Evolutionary conservation across 2,329 filamentous ascomycete species (phyloP).

Genomic region (Aspergillus aculeatus): DNA sequence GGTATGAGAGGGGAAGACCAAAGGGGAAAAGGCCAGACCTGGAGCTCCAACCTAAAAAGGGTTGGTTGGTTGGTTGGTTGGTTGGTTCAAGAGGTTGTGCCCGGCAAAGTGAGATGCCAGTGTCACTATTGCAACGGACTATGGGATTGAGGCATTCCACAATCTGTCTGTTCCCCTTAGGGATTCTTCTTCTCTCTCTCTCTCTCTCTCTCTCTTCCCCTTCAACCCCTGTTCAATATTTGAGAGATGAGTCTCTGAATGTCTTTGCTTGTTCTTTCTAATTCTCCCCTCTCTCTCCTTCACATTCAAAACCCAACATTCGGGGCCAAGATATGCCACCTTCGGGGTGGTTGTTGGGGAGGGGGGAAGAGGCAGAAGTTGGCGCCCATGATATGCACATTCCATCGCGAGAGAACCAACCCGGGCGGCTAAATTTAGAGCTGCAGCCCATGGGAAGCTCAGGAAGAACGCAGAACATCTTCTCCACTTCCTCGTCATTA

Average conservation of each 20-base stretch:
- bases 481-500: neutral
- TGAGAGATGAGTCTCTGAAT: neutral
- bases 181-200: neutral
- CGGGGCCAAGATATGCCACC: conserved; percentile 8
- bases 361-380: conserved; percentile 15
- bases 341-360: conserved; percentile 10
- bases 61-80: neutral
- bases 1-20: neutral
- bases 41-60: too few relatives aligned
- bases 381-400: conserved; percentile 32
- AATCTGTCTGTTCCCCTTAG: neutral
- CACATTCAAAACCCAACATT: neutral
- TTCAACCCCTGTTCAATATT: neutral
- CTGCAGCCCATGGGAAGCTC: conserved; percentile 22
- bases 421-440: conserved; percentile 42
- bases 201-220: neutral
- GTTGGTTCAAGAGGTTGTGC: neutral
- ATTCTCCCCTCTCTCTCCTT: neutral
- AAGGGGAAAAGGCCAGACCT: neutral
- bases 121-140: conserved; percentile 8
- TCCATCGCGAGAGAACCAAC: conserved; percentile 22
- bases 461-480: conserved; percentile 13
- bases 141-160: conserved; percentile 4
- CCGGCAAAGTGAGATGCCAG: neutral
- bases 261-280: neutral